phyloP scores from a whole-genome alignment of 805 yeast genomes.

The Myxozyma neglecta region DNA sequence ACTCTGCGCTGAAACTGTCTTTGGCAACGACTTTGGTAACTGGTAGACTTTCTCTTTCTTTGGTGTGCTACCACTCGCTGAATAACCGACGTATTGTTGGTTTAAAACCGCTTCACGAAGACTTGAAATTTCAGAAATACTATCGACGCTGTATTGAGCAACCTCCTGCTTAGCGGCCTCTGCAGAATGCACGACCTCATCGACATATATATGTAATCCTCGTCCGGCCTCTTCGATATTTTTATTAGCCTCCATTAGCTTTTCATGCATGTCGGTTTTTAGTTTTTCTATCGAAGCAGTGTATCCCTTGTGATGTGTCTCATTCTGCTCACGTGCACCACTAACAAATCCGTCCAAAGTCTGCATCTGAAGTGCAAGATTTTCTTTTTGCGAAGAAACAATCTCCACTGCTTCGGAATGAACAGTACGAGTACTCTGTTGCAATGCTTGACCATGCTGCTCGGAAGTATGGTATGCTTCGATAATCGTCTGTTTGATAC shows the following conservation, averaged over 20 bases:
- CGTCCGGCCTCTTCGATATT: conserved; percentile 19
- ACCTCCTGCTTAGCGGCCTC: conserved; percentile 13
- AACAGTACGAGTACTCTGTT: conserved; percentile 21
- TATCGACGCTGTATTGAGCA: not conserved
- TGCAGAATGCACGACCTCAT: conserved; percentile 2
- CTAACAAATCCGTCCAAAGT: conserved; percentile 28
- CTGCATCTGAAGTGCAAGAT: conserved; percentile 27
- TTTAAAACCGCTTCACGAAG: conserved; percentile 18
- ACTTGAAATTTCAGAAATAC: conserved; percentile 8
- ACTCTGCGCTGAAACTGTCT: conserved; percentile 6
- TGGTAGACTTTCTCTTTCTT: conserved; percentile 16
- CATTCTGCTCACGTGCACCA: conserved; percentile 30
- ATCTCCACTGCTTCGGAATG: conserved; percentile 28
- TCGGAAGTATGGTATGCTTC: conserved; percentile 25
- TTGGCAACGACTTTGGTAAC: conserved; percentile 19
- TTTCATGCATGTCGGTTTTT: conserved; percentile 3
- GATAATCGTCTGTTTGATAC: conserved; percentile 27
- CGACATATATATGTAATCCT: conserved; percentile 15
- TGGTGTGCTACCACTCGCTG: conserved; percentile 24
- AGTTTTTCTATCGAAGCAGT: conserved; percentile 2
- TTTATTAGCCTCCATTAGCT: conserved; percentile 2
- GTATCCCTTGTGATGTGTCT: conserved; percentile 20
- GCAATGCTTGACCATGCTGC: conserved; percentile 23
- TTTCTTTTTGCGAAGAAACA: conserved; percentile 26
- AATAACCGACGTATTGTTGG: conserved; percentile 8